These are phyloP conservation scores for Chaetomidium leptoderma DNA, from an alignment of 495 filamentous ascomycete genomes.

Conservation along the genomic window DNA sequence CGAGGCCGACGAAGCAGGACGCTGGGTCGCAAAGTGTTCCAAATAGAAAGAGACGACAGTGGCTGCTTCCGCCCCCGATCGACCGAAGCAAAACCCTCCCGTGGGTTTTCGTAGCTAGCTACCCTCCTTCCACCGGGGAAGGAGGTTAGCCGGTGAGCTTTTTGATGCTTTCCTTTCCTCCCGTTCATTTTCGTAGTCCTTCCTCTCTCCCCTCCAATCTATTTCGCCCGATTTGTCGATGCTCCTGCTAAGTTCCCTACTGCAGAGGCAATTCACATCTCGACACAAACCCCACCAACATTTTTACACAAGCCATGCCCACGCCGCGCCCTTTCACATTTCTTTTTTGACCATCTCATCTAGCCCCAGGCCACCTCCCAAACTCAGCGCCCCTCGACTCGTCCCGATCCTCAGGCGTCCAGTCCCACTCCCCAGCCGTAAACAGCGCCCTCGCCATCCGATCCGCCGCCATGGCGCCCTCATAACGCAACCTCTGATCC, in stretches of 20 bases:
- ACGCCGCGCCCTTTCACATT: not conserved
- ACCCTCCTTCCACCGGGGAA: no score
- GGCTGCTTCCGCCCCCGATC: not conserved
- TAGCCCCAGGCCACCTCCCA: not conserved
- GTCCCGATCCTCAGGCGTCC: slow-evolving; percentile 44
- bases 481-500: slow-evolving; percentile 40
- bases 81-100: not conserved
- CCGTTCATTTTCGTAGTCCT: not conserved
- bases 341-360: not conserved
- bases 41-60: no score
- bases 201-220: no score
- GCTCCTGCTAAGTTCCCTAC: no score
- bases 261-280: no score
- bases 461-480: slow-evolving; percentile 38
- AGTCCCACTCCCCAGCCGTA: slow-evolving; percentile 55
- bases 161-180: not conserved
- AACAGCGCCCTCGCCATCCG: slow-evolving; percentile 50
- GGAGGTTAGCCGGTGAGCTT: slow-evolving; percentile 1
- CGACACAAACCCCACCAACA: not conserved
- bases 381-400: slow-evolving; percentile 1
- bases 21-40: no score
- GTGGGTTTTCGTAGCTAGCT: not conserved
- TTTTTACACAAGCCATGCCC: not conserved
- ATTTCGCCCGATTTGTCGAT: no score
- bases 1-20: no score